Conservation (phyloP, 108 stramenopile species). For the Schizochytrium sp. region DNA sequence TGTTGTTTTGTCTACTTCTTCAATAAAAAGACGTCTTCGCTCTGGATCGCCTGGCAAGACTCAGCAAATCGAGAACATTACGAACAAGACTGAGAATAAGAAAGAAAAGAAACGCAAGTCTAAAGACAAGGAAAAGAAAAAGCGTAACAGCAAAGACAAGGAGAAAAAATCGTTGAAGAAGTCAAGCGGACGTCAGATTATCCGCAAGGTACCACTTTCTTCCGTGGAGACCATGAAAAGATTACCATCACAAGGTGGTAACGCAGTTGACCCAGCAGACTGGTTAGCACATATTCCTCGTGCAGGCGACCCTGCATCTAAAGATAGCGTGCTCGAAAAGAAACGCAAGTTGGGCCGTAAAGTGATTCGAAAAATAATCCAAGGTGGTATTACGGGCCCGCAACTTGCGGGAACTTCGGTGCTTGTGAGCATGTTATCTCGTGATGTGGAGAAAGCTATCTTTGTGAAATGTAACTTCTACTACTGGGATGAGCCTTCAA, state of each 20-base stretch:
- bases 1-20: no score
- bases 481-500: neutral
- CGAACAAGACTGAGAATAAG: neutral
- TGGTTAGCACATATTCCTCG: constrained; percentile 6
- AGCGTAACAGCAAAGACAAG: neutral
- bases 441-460: neutral
- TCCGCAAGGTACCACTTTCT: no score
- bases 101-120: neutral
- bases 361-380: neutral
- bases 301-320: neutral
- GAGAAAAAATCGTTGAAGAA: neutral
- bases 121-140: neutral
- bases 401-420: neutral
- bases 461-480: constrained; percentile 10
- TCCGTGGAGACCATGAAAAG: no score
- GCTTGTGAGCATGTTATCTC: neutral
- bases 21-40: neutral
- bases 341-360: constrained; percentile 15
- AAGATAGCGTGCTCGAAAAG: neutral
- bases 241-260: neutral
- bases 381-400: neutral
- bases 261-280: neutral
- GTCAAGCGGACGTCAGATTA: neutral
- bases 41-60: neutral
- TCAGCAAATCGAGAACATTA: neutral